Evolutionary conservation across 495 filamentous ascomycete genomes (phyloP), one percentile per base, ranked within the genome.

Genomic region (Daldinia decipiens): DNA sequence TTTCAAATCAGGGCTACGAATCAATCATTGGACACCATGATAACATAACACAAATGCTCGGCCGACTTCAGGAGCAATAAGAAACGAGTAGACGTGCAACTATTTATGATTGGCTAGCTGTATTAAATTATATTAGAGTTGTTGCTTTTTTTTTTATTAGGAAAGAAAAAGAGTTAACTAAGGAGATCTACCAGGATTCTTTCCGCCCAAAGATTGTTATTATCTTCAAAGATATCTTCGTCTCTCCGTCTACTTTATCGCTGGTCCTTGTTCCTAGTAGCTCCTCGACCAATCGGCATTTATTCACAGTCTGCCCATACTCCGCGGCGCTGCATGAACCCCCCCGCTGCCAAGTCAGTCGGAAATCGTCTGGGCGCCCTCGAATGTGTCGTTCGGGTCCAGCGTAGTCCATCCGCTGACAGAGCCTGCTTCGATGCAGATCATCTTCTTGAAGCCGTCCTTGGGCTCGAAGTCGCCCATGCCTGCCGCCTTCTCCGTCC

Each of bases 401-500:
- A 99, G 82, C 11, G 86, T 90, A 79, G 90, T 88, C 93, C 93
- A 98, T 4, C 83, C 86, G 63, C 84, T 82, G 13, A 99, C 95
- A 0, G 90, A 85, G 2, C 96, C 95, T 6, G 94, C 91, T 82
- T 98, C 96, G 52, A 98, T 88, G 79, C 95, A 98, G 55, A 99
- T 81, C 93, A 98, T 97, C 21, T 93, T 86, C 82, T 91, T 91
- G 79, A 89, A 98, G 24, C 93, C 95, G 63, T 93, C 92, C 73
- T 93, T 89, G 4, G 95, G 95, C 52, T 85, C 88, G 79, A 99
- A 97, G 74, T 99, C 95, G 36, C 82, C 89, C 85, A 98, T 94
- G 0, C 85, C 86, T 70, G 85, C 85, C 7, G 92, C 90, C 79
- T 94, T 95, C 59, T 93, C 92, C 32, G 84, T 84, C 94, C 95